These are phyloP conservation scores for Neospermospora avenae DNA, from an alignment of 2,329 filamentous ascomycete species.

Conservation along the genomic window DNA sequence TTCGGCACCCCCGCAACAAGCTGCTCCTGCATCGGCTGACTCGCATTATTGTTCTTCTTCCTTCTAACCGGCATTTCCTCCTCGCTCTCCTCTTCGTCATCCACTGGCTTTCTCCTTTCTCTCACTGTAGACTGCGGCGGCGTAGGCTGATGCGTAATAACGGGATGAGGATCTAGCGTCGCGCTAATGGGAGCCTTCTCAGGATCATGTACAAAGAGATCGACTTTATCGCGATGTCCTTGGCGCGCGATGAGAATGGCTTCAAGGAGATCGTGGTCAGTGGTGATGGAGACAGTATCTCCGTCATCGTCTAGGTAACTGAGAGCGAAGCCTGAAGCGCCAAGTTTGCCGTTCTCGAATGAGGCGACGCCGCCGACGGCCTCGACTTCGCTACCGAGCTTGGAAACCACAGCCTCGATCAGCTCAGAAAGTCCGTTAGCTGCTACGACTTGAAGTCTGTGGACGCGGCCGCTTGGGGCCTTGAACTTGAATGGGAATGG, in stretches of 20 bases:
- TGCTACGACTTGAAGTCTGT: conserved; percentile 81
- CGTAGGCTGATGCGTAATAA: conserved; percentile 48
- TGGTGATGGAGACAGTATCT: conserved; percentile 94
- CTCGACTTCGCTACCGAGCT: conserved; percentile 81
- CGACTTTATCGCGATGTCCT: conserved; percentile 82
- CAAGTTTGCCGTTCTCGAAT: conserved; percentile 76
- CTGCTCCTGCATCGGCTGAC: conserved; percentile 50
- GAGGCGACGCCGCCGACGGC: conserved; percentile 76
- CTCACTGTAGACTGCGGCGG: conserved; percentile 51
- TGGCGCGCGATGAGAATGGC: conserved; percentile 81
- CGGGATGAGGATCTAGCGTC: conserved; percentile 54
- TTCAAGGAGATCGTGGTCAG: conserved; percentile 87
- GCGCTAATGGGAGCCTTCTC: conserved; percentile 78
- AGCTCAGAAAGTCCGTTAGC: conserved; percentile 78
- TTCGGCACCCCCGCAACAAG: conserved; percentile 90
- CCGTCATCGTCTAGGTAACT: conserved; percentile 97
- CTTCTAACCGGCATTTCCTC: conserved; percentile 43
- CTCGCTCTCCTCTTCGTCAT: conserved; percentile 52
- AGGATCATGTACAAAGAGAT: conserved; percentile 93
- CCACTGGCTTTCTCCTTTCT: conserved; percentile 45
- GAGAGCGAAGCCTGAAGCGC: conserved; percentile 77
- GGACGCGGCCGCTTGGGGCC: conserved; percentile 89
- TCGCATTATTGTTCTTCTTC: conserved; percentile 37
- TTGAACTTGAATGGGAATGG: conserved; percentile 99
- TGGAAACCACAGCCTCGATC: conserved; percentile 71